Conservation (phyloP, 352 stramenopile genomes). For the Thalassiosira livingstoniorum region DNA sequence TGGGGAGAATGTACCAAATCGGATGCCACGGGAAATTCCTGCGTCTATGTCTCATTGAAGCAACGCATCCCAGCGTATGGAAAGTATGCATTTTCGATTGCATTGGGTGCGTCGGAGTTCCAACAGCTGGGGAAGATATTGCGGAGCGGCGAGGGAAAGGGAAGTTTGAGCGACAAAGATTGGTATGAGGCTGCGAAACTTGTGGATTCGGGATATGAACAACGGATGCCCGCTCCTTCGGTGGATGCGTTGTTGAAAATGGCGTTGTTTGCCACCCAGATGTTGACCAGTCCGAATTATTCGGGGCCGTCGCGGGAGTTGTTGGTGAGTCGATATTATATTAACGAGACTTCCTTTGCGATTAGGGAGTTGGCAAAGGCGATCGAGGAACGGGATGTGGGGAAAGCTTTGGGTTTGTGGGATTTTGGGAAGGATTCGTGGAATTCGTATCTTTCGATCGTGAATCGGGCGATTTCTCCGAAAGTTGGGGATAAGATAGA, state of each 20-base stretch:
- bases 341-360: constrained; percentile 69
- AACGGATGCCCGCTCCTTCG: constrained; percentile 45
- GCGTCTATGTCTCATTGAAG: constrained; percentile 76
- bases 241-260: constrained; percentile 75
- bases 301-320: constrained; percentile 59
- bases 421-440: constrained; percentile 76
- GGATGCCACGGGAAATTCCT: constrained; percentile 65
- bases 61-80: constrained; percentile 72
- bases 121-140: constrained; percentile 56
- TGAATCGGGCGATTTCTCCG: constrained; percentile 67
- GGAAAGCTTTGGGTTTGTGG: constrained; percentile 58
- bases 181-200: constrained; percentile 55
- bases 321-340: constrained; percentile 72
- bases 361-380: constrained; percentile 52
- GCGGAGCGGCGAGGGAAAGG: constrained; percentile 3
- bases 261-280: constrained; percentile 68
- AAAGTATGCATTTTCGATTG: constrained; percentile 73
- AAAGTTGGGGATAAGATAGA: constrained; percentile 80
- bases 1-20: constrained; percentile 68
- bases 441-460: constrained; percentile 75
- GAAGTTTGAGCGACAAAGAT: neutral
- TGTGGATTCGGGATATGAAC: constrained; percentile 28
- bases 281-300: constrained; percentile 72
- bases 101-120: constrained; percentile 63
- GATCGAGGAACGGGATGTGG: constrained; percentile 54